Percentiles rank a stretch among this genome's conserved stretches.
phyloP scores from a whole-genome alignment of 2,329 filamentous ascomycete species.

The Colletotrichum cuscutae region DNA sequence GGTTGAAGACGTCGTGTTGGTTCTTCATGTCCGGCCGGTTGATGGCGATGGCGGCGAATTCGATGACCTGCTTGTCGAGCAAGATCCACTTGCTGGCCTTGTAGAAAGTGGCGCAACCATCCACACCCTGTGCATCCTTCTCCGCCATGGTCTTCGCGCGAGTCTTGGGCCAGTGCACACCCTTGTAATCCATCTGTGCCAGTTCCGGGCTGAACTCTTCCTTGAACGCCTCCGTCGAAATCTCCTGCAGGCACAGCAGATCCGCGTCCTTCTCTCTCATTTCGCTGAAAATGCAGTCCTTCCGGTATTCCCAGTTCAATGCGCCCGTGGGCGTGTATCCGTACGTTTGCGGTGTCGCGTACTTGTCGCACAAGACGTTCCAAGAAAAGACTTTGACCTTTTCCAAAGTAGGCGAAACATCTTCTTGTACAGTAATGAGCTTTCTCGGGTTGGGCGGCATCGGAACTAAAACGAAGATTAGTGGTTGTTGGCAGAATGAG shows the following conservation, averaged over 20 bases:
- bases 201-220: constrained; percentile 90
- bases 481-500: constrained; percentile 10
- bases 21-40: constrained; percentile 97
- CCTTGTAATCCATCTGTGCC: constrained; percentile 89
- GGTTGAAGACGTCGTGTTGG: constrained; percentile 97
- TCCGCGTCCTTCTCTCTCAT: constrained; percentile 84
- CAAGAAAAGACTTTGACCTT: constrained; percentile 89
- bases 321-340: constrained; percentile 89
- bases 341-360: constrained; percentile 85
- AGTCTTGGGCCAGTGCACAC: constrained; percentile 91
- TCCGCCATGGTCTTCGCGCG: constrained; percentile 92
- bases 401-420: constrained; percentile 68
- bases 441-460: constrained; percentile 80
- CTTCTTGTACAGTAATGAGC: constrained; percentile 81
- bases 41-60: constrained; percentile 92
- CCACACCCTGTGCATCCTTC: constrained; percentile 87
- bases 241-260: constrained; percentile 92
- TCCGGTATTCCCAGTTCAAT: constrained; percentile 87
- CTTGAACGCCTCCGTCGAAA: constrained; percentile 91
- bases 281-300: constrained; percentile 84
- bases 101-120: constrained; percentile 97
- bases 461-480: constrained; percentile 68
- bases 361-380: constrained; percentile 96
- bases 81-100: constrained; percentile 94
- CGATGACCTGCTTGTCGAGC: constrained; percentile 92